A percentile compares a stretch with the other conserved stretches of the same genome.
Evolutionary conservation across 78 protist genomes (phyloP).

Genomic region (Cavenderia fasciculata): DNA sequence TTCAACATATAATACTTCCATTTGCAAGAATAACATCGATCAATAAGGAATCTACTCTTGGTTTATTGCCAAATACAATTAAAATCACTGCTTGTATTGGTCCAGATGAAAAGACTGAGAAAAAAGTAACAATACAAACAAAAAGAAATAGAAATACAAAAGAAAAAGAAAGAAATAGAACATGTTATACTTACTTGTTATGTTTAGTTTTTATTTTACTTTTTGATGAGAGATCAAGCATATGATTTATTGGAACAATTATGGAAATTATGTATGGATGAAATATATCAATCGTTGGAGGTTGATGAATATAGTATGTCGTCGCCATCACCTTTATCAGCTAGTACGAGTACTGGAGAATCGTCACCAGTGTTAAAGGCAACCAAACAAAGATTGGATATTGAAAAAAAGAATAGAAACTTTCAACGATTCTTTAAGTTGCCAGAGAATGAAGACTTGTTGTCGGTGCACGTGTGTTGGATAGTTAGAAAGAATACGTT

Average conservation of each 20-base stretch:
- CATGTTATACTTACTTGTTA: not conserved
- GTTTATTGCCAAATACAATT: slow-evolving; percentile 53
- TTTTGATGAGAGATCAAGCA: slow-evolving; percentile 61
- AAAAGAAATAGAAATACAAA: not conserved
- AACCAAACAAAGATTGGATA: slow-evolving; percentile 42
- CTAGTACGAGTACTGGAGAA: not conserved
- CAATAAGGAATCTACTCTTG: slow-evolving; percentile 47
- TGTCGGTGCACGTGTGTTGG: slow-evolving; percentile 61
- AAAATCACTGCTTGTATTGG: slow-evolving; percentile 49
- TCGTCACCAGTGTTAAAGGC: slow-evolving; percentile 21
- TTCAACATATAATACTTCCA: slow-evolving; percentile 32
- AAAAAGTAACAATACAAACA: not conserved
- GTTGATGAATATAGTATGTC: not conserved
- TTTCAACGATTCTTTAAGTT: slow-evolving; percentile 37
- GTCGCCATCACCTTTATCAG: not conserved
- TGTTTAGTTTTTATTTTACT: slow-evolving; percentile 35
- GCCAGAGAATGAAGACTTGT: slow-evolving; percentile 44
- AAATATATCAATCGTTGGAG: slow-evolving; percentile 16
- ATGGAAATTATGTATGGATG: slow-evolving; percentile 55
- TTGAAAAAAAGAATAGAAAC: slow-evolving; percentile 48
- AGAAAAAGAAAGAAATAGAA: not conserved
- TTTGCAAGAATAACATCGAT: slow-evolving; percentile 21
- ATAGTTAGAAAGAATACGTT: slow-evolving; percentile 10
- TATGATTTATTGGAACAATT: slow-evolving; percentile 68
- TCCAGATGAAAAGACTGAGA: slow-evolving; percentile 55